These are phyloP conservation scores for Alternaria ethzedia DNA, from an alignment of 2,329 filamentous ascomycete genomes.

Conservation along the genomic window DNA sequence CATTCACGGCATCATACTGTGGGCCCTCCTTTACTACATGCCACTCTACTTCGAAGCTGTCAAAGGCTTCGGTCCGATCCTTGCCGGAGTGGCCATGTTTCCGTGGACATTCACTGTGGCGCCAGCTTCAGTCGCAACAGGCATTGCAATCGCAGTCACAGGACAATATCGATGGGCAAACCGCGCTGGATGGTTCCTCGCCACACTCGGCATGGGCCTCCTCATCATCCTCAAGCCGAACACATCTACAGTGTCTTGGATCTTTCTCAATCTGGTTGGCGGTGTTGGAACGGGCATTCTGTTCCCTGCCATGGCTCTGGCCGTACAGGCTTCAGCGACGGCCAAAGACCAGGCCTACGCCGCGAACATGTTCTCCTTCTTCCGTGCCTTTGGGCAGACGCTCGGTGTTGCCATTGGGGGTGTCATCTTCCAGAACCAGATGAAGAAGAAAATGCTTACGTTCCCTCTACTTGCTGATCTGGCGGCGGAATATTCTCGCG, in stretches of 20 bases:
- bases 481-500: conserved; percentile 59
- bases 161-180: conserved; percentile 67
- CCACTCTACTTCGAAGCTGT: conserved; percentile 52
- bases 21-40: conserved; percentile 52
- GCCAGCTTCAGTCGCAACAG: conserved; percentile 63
- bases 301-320: conserved; percentile 68
- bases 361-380: conserved; percentile 71
- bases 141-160: conserved; percentile 60
- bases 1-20: conserved; percentile 62
- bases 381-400: conserved; percentile 68
- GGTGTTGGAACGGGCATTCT: conserved; percentile 69
- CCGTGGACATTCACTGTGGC: conserved; percentile 64
- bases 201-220: conserved; percentile 64
- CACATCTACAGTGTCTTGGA: conserved; percentile 62
- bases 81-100: conserved; percentile 50
- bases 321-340: conserved; percentile 67
- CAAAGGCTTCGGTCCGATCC: conserved; percentile 47
- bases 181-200: conserved; percentile 67
- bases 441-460: conserved; percentile 58
- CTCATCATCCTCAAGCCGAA: conserved; percentile 58
- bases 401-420: conserved; percentile 71
- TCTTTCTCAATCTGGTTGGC: conserved; percentile 66
- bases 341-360: conserved; percentile 66
- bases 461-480: conserved; percentile 57
- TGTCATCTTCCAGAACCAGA: conserved; percentile 72